Percentiles rank a stretch among this genome's conserved stretches.
Evolutionary conservation across 441 rosid genomes (phyloP).

Genomic region (Omphalea diandra): DNA sequence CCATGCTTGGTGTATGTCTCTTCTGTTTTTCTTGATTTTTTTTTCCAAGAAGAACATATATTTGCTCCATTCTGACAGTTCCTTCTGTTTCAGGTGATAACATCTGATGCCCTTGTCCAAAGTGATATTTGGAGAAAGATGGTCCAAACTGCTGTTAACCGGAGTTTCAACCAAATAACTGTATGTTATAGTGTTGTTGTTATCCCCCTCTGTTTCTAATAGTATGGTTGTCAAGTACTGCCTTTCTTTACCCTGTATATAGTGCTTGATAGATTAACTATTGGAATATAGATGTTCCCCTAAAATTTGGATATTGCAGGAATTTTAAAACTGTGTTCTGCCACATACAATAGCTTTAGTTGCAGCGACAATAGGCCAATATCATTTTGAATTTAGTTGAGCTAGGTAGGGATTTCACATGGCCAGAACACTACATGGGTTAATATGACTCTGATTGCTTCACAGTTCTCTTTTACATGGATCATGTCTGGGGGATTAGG

Average conservation of each 20-base stretch:
- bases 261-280: not conserved
- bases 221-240: not conserved
- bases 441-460: not conserved
- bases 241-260: not conserved
- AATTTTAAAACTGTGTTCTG: not conserved
- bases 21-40: conserved; percentile 16
- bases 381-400: not conserved
- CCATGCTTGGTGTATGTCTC: conserved; percentile 85
- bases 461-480: not conserved
- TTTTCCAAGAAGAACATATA: conserved; percentile 3
- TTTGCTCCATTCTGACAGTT: conserved; percentile 11
- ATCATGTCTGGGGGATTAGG: no score
- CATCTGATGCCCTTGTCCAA: conserved; percentile 80
- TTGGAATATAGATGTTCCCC: no score
- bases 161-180: conserved; percentile 97
- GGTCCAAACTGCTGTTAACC: conserved; percentile 78
- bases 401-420: not conserved
- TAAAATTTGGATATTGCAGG: no score
- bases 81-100: conserved; percentile 65
- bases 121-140: conserved; percentile 92
- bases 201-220: not conserved
- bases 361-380: not conserved
- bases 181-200: conserved; percentile 45
- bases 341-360: not conserved
- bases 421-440: not conserved